Percentiles rank a stretch among this genome's conserved stretches.
These are phyloP conservation scores for Thalassiosira mediterranea DNA, from an alignment of 352 stramenopile genomes.

Conservation along the genomic window DNA sequence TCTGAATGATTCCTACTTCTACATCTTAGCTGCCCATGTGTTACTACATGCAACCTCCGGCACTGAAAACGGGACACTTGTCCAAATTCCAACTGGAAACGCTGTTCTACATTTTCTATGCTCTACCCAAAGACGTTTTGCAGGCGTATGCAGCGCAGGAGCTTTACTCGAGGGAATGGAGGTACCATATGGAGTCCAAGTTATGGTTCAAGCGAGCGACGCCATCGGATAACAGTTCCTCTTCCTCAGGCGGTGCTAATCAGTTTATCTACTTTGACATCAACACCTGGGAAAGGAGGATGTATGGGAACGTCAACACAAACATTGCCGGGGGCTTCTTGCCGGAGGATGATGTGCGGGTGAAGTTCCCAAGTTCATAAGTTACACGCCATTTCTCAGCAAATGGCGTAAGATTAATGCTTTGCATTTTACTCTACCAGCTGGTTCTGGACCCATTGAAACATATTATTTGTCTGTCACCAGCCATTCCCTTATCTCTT, in stretches of 20 bases:
- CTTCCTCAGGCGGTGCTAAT: constrained; percentile 31
- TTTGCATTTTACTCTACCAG: too few species aligned
- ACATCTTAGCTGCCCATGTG: constrained; percentile 82
- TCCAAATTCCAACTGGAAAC: constrained; percentile 98
- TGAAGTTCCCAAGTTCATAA: constrained; percentile 90
- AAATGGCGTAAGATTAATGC: too few species aligned
- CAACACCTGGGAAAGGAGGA: constrained; percentile 91
- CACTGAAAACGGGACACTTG: constrained; percentile 96
- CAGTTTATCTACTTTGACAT: constrained; percentile 97
- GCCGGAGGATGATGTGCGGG: constrained; percentile 92
- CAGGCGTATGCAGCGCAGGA: constrained; percentile 89
- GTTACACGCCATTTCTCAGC: too few species aligned
- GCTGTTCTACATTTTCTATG: constrained; percentile 99
- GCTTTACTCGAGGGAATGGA: constrained; percentile 94
- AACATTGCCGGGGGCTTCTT: constrained; percentile 89
- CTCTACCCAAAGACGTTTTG: constrained; percentile 96
- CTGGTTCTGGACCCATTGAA: too few species aligned
- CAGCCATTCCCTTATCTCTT: too few species aligned
- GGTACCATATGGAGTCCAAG: constrained; percentile 96
- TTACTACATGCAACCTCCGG: constrained; percentile 93
- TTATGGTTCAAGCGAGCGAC: constrained; percentile 93
- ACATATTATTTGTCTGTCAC: too few species aligned
- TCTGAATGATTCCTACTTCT: neutral
- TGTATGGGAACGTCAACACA: constrained; percentile 90
- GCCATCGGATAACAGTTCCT: constrained; percentile 61